A percentile compares a stretch with the other conserved stretches of the same genome.
phyloP scores from a whole-genome alignment of 148 eudicot genomes.

The Oxyria digyna region DNA sequence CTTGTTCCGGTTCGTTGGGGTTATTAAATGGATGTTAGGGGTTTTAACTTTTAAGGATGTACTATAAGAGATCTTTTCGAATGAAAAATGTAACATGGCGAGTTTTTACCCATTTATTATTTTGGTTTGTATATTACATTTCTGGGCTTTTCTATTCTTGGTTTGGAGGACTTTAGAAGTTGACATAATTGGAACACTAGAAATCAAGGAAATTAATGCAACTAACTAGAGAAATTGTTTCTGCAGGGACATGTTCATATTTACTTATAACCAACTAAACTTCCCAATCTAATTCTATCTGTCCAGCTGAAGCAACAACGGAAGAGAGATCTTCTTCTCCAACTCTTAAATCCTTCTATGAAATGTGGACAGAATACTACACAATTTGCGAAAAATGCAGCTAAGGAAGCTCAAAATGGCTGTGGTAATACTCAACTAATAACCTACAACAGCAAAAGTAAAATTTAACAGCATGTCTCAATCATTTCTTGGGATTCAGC shows the following conservation, averaged over 20 bases:
- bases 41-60: too few species aligned
- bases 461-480: too few species aligned
- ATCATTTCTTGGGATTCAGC: too few species aligned
- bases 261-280: not conserved
- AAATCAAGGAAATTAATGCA: not conserved
- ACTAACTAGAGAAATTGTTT: not conserved
- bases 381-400: not conserved
- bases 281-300: not conserved
- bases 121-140: too few species aligned
- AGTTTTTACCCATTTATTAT: too few species aligned
- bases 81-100: too few species aligned
- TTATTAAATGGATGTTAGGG: too few species aligned
- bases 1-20: too few species aligned
- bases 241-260: not conserved
- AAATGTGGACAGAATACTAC: not conserved
- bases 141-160: too few species aligned
- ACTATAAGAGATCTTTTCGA: too few species aligned
- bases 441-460: not conserved
- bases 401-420: not conserved
- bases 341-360: not conserved
- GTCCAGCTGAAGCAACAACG: not conserved
- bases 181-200: too few species aligned
- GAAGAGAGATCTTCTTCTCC: not conserved
- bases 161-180: too few species aligned
- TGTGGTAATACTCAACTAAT: not conserved